Evolutionary conservation across 257 asterid species (phyloP).

Genomic region (Nicotiana knightiana): DNA sequence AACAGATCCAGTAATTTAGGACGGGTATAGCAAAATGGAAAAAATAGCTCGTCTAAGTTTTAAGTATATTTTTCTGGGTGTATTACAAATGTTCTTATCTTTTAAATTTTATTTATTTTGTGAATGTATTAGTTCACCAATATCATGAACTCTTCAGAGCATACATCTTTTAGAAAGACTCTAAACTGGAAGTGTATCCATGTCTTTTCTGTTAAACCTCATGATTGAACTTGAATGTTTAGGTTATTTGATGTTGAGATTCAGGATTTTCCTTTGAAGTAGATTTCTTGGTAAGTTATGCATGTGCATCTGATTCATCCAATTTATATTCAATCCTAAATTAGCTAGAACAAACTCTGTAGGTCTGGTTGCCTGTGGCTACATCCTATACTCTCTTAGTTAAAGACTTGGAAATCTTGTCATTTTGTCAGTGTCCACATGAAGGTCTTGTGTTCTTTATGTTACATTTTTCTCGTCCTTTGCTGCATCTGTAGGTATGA

Average conservation of each 20-base stretch:
- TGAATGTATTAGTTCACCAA: not conserved
- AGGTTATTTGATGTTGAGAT: not conserved
- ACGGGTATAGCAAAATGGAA: not conserved
- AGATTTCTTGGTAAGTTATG: not conserved
- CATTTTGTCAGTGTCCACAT: not conserved
- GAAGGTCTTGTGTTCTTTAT: not conserved
- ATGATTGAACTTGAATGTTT: not conserved
- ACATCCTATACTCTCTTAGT: not conserved
- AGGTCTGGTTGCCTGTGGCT: not conserved
- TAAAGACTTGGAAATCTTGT: not conserved
- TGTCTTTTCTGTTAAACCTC: not conserved
- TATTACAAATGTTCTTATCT: not conserved
- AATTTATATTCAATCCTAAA: not conserved
- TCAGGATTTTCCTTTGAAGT: not conserved
- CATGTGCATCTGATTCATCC: not conserved
- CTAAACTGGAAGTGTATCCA: not conserved
- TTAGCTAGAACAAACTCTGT: not conserved
- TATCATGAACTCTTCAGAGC: not conserved
- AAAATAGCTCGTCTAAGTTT: not conserved
- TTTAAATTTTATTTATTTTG: not conserved
- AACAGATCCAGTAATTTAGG: not conserved
- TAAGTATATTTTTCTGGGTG: not conserved
- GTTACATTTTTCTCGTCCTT: not conserved
- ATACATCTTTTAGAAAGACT: not conserved
- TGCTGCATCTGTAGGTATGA: conserved; percentile 41